phyloP scores from a whole-genome alignment of 2,329 filamentous ascomycete genomes.

The Phyllosticta paracitricarpa region DNA sequence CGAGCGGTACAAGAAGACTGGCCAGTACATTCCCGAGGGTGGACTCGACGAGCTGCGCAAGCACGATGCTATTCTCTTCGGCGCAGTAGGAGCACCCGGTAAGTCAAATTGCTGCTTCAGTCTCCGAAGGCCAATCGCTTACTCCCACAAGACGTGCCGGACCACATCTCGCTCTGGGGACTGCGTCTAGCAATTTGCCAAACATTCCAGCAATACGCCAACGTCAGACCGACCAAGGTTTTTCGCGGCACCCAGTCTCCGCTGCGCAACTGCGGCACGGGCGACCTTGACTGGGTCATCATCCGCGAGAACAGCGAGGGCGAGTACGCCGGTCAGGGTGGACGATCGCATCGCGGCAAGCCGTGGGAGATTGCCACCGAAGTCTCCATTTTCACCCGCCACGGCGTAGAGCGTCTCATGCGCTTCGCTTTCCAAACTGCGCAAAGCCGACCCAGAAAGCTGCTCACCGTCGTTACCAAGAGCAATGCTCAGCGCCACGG shows the following conservation, averaged over 20 bases:
- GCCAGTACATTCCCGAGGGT: slow-evolving; percentile 54
- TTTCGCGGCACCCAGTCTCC: slow-evolving; percentile 52
- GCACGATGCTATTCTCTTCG: slow-evolving; percentile 59
- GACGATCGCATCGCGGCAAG: slow-evolving; percentile 48
- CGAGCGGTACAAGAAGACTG: slow-evolving; percentile 54
- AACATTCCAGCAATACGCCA: slow-evolving; percentile 47
- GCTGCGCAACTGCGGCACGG: slow-evolving; percentile 39
- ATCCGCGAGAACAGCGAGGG: slow-evolving; percentile 58
- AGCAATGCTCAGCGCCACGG: slow-evolving; percentile 57
- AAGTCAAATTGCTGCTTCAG: slow-evolving; percentile 11
- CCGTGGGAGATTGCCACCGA: slow-evolving; percentile 54
- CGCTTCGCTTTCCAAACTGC: slow-evolving; percentile 55
- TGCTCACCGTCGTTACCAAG: slow-evolving; percentile 55
- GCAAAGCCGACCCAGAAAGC: slow-evolving; percentile 45
- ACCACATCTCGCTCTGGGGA: slow-evolving; percentile 48
- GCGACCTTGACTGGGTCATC: slow-evolving; percentile 58
- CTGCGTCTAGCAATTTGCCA: slow-evolving; percentile 47
- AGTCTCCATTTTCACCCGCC: slow-evolving; percentile 53
- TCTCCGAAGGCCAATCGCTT: not conserved
- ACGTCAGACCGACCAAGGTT: slow-evolving; percentile 49
- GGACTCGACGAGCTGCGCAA: slow-evolving; percentile 47
- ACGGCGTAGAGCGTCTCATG: slow-evolving; percentile 49
- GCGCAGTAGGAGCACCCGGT: slow-evolving; percentile 55
- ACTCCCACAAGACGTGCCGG: slow-evolving; percentile 36
- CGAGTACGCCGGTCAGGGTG: slow-evolving; percentile 56